Percentiles rank a stretch among this genome's conserved stretches.
Evolutionary conservation across 2,329 filamentous ascomycete genomes (phyloP).

Genomic region (Cladosporium sp.): DNA sequence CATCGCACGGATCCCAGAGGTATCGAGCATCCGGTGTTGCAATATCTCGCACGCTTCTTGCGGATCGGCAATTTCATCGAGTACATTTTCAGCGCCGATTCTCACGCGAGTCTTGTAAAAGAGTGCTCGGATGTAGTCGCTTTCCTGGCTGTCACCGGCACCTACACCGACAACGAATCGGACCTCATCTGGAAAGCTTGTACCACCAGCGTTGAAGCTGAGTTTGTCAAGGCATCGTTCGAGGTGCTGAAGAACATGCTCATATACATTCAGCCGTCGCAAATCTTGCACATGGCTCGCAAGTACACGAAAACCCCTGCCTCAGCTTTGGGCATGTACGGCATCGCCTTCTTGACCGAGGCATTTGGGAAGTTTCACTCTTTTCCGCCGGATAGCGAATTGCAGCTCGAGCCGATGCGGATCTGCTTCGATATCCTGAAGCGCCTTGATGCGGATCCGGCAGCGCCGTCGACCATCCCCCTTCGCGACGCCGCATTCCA

Average conservation of each 20-base stretch:
- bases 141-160: conserved; percentile 74
- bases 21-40: conserved; percentile 48
- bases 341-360: conserved; percentile 18
- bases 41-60: conserved; percentile 64
- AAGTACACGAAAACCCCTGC: conserved; percentile 54
- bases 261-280: conserved; percentile 35
- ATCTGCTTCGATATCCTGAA: conserved; percentile 23
- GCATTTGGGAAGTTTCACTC: conserved; percentile 1
- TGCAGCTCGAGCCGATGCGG: conserved; percentile 1
- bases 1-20: conserved; percentile 14
- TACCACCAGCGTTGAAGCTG: conserved; percentile 71
- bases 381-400: background rate
- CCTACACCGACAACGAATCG: conserved; percentile 65
- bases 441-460: conserved; percentile 13
- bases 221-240: conserved; percentile 74
- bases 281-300: conserved; percentile 59
- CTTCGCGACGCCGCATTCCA: conserved; percentile 16
- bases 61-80: conserved; percentile 66
- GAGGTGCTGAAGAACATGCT: conserved; percentile 54
- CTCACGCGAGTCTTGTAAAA: conserved; percentile 81
- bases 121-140: conserved; percentile 78
- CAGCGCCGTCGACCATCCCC: conserved; percentile 5
- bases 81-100: conserved; percentile 84
- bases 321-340: conserved; percentile 19
- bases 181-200: conserved; percentile 82